Evolutionary conservation across 1,139 yeast species (phyloP).

Genomic region (Saccharomyces hybrid): DNA sequence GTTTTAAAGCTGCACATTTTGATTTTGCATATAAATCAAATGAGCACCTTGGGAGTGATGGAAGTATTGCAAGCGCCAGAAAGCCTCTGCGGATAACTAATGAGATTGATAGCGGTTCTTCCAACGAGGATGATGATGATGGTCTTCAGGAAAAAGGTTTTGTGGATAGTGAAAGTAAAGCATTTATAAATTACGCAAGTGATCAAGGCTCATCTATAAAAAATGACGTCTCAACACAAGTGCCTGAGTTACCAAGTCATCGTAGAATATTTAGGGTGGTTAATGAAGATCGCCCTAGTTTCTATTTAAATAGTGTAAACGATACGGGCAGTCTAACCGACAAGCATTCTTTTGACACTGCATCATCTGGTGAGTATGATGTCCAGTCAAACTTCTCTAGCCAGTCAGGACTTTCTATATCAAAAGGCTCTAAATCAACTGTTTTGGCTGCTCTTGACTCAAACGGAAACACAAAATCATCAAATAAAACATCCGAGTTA

Average conservation of each 20-base stretch:
- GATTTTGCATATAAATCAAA: conserved; percentile 3
- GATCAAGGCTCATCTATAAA: not conserved
- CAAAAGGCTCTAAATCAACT: not conserved
- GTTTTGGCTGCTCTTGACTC: not conserved
- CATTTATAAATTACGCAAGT: not conserved
- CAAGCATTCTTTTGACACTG: not conserved
- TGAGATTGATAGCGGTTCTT: not conserved
- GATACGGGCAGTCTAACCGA: conserved; percentile 15
- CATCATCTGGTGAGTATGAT: conserved; percentile 2
- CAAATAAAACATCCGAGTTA: not conserved
- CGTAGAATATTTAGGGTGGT: conserved; percentile 25
- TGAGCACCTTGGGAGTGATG: conserved; percentile 1
- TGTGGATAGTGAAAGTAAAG: not conserved
- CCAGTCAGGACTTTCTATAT: not conserved
- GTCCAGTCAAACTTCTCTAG: not conserved
- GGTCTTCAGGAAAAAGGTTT: not conserved
- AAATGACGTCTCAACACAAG: not conserved
- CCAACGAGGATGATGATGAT: not conserved
- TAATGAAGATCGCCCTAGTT: conserved; percentile 26
- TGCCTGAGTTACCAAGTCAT: conserved; percentile 7
- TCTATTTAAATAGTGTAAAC: conserved; percentile 18
- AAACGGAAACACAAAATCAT: not conserved
- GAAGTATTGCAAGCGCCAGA: conserved; percentile 1
- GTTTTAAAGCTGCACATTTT: conserved; percentile 5
- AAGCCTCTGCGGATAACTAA: not conserved